A percentile compares a stretch with the other conserved stretches of the same genome.
phyloP scores from a whole-genome alignment of 1,284 basidiomycete species.

The Flammula alnicola region DNA sequence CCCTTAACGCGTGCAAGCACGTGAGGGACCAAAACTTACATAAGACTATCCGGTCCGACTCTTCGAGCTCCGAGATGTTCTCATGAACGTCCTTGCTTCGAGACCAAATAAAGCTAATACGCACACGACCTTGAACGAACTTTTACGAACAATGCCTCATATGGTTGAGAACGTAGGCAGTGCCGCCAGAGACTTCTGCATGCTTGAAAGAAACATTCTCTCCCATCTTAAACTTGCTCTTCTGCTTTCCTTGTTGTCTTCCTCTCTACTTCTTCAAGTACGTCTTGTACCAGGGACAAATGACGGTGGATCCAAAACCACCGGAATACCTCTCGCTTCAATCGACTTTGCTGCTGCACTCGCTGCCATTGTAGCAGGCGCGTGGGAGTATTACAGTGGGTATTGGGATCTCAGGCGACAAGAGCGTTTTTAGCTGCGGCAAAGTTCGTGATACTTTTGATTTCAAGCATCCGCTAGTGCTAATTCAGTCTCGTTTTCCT shows the following conservation, averaged over 20 bases:
- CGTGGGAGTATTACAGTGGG: constrained; percentile 67
- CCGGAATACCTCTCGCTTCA: constrained; percentile 42
- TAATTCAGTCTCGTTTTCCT: constrained; percentile 14
- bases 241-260: constrained; percentile 63
- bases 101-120: too few relatives aligned
- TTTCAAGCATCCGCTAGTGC: constrained; percentile 8
- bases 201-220: constrained; percentile 76
- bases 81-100: too few relatives aligned
- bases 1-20: constrained; percentile 29
- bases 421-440: constrained; percentile 62
- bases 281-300: constrained; percentile 52
- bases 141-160: constrained; percentile 25
- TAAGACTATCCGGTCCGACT: neutral
- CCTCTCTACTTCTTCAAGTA: constrained; percentile 63
- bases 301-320: constrained; percentile 12
- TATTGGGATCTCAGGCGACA: constrained; percentile 57
- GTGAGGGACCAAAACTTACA: constrained; percentile 24
- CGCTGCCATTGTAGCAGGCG: constrained; percentile 56
- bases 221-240: constrained; percentile 68
- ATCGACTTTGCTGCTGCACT: constrained; percentile 55
- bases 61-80: too few relatives aligned
- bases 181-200: constrained; percentile 69
- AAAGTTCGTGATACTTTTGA: constrained; percentile 48
- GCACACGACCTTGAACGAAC: constrained; percentile 7
- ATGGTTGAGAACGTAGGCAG: constrained; percentile 49